Evolutionary conservation across 73 alveolate species (phyloP).

Genomic region (Paramecium sonneborni): DNA sequence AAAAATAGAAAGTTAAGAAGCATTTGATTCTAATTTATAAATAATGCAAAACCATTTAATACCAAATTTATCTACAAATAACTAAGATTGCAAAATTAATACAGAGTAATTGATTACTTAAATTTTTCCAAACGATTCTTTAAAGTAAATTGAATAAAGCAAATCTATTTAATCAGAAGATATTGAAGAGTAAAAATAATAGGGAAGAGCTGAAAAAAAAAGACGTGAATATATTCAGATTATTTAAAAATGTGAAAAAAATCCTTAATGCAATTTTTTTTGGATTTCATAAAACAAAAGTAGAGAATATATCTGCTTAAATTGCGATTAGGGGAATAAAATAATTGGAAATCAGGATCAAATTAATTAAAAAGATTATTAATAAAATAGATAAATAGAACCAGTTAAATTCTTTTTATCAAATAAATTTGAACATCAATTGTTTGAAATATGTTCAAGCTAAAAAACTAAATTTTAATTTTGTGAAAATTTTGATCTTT

Average conservation of each 20-base stretch:
- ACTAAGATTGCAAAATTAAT: too few relatives aligned
- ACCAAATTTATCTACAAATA: too few relatives aligned
- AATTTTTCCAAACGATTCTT: too few relatives aligned
- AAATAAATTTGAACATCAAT: background rate
- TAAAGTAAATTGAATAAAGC: too few relatives aligned
- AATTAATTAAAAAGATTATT: background rate
- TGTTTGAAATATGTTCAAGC: background rate
- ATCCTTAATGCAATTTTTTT: background rate
- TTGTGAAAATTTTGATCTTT: background rate
- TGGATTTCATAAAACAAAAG: background rate
- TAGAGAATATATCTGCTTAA: background rate
- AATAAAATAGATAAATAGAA: background rate
- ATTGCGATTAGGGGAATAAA: background rate
- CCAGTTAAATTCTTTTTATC: background rate
- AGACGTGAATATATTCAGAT: background rate
- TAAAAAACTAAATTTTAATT: background rate
- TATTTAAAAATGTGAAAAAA: background rate
- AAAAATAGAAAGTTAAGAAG: too few relatives aligned
- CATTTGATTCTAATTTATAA: too few relatives aligned
- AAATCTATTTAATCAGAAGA: too few relatives aligned
- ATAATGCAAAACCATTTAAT: too few relatives aligned
- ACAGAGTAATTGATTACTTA: too few relatives aligned
- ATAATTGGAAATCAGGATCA: background rate
- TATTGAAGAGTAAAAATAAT: too few relatives aligned
- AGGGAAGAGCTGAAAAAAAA: background rate